phyloP scores from a whole-genome alignment of 2,329 filamentous ascomycete species.

The Mariannaea sp. region DNA sequence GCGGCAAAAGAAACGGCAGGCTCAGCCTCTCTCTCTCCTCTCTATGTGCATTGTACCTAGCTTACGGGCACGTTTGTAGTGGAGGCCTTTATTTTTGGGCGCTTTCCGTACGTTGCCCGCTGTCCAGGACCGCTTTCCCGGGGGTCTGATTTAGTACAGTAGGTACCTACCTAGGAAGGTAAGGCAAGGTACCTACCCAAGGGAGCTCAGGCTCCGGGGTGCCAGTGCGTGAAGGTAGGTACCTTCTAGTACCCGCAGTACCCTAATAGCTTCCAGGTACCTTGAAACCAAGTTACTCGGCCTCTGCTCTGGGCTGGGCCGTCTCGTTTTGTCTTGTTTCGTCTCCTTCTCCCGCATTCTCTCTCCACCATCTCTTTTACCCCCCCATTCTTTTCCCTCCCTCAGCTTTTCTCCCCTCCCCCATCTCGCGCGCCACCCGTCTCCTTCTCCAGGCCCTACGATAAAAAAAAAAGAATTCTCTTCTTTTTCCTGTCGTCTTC shows the following conservation, averaged over 20 bases:
- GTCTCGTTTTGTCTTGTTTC: constrained; percentile 20
- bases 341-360: constrained; percentile 26
- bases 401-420: constrained; percentile 28
- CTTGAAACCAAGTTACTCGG: neutral
- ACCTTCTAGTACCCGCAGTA: constrained; percentile 2
- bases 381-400: constrained; percentile 30
- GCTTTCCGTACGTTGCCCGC: neutral
- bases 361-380: constrained; percentile 27
- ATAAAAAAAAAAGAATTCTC: constrained; percentile 22
- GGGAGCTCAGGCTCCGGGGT: constrained; percentile 5
- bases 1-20: neutral
- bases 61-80: too few species aligned
- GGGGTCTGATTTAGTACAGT: constrained; percentile 2
- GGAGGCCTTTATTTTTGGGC: neutral
- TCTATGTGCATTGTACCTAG: too few species aligned
- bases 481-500: constrained; percentile 30
- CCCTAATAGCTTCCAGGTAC: neutral
- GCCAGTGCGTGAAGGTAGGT: neutral
- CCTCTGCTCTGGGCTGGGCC: constrained; percentile 14
- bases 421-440: constrained; percentile 33
- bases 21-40: neutral
- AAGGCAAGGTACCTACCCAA: too few species aligned
- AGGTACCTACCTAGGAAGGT: too few species aligned
- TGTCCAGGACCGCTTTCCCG: constrained; percentile 4
- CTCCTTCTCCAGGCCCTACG: constrained; percentile 37